Conservation (phyloP, 495 filamentous ascomycete species). For the Apiosordaria backusii region DNA sequence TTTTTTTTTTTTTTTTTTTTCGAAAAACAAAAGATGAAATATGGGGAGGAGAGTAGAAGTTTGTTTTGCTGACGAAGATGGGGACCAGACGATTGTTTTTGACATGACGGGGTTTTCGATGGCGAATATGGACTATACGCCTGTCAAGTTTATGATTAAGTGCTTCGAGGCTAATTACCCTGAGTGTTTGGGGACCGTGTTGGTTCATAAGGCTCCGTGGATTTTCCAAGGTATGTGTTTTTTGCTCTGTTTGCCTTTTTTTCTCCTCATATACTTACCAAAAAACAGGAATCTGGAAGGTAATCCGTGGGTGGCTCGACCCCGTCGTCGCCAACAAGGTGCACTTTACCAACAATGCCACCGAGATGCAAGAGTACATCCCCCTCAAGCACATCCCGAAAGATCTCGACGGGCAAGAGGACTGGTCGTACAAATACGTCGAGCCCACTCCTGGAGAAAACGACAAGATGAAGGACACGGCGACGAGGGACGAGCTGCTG, state of each 20-base stretch:
- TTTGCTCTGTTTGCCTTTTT: neutral
- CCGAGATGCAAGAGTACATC: constrained; percentile 78
- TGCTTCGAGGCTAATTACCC: constrained; percentile 99
- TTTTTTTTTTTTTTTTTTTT: neutral
- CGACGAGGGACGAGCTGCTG: constrained; percentile 57
- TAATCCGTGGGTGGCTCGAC: constrained; percentile 95
- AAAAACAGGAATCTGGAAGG: constrained; percentile 67
- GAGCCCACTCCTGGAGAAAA: constrained; percentile 76
- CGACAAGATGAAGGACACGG: constrained; percentile 61
- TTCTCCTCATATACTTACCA: neutral
- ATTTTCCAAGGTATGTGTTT: constrained; percentile 73
- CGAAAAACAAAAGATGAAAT: too few species aligned
- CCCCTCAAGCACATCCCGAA: constrained; percentile 64
- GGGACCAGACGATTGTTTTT: constrained; percentile 71
- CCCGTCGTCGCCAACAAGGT: constrained; percentile 94
- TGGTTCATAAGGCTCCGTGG: constrained; percentile 98
- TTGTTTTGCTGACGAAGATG: constrained; percentile 22
- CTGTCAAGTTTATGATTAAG: constrained; percentile 98
- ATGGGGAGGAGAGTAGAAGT: too few species aligned
- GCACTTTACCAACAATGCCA: constrained; percentile 81
- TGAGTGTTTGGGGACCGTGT: constrained; percentile 81
- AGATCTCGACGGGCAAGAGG: constrained; percentile 78
- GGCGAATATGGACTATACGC: constrained; percentile 97
- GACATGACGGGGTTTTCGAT: constrained; percentile 92
- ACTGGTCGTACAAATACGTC: constrained; percentile 75